Evolutionary conservation across 306 rosid genomes (phyloP).

Genomic region (Malus domestica): DNA sequence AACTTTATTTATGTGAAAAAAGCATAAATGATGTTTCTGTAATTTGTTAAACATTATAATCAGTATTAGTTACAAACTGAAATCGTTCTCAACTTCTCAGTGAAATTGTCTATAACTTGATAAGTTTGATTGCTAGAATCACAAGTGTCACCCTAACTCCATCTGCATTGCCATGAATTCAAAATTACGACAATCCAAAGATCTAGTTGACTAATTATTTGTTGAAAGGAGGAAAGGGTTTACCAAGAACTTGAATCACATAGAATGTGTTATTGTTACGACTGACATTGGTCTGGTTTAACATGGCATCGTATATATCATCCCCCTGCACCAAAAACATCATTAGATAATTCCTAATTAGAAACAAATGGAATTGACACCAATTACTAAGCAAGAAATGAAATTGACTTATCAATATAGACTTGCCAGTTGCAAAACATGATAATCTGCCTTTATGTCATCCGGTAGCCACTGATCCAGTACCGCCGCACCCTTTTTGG

Average conservation of each 20-base stretch:
- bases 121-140: neutral
- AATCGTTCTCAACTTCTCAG: neutral
- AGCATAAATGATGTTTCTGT: neutral
- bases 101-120: neutral
- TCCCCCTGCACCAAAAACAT: conserved; percentile 36
- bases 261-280: conserved; percentile 85
- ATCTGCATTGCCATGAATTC: neutral
- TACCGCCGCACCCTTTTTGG: no score
- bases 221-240: conserved; percentile 11
- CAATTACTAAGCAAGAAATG: no score
- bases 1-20: neutral
- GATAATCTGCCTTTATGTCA: no score
- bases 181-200: neutral
- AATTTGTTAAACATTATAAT: neutral
- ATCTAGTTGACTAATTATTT: neutral
- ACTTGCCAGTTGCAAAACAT: no score
- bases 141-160: neutral
- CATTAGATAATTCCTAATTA: no score
- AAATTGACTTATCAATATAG: no score
- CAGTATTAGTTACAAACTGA: neutral
- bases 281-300: conserved; percentile 85
- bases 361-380: no score
- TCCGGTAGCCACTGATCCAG: no score
- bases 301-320: conserved; percentile 84
- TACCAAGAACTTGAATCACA: conserved; percentile 81